Evolutionary conservation across 306 rosid genomes (phyloP).

Genomic region (Glycine latifolia): DNA sequence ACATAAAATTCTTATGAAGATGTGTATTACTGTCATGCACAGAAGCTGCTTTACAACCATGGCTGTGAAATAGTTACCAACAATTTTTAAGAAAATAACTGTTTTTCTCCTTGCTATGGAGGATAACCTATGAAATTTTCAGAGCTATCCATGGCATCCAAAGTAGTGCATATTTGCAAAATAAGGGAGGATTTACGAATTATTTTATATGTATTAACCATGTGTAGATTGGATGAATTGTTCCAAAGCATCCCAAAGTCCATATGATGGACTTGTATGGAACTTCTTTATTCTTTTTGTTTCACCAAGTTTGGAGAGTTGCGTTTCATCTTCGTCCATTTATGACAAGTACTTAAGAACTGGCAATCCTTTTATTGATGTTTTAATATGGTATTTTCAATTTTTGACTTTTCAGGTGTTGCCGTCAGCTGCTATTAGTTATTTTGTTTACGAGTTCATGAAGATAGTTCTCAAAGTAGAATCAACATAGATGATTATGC

Average conservation of each 20-base stretch:
- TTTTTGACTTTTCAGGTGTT: slow-evolving; percentile 73
- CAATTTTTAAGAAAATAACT: not conserved
- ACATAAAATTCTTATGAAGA: slow-evolving; percentile 13
- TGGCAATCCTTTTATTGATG: slow-evolving; percentile 23
- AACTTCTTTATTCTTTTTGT: too few species aligned
- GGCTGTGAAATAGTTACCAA: not conserved
- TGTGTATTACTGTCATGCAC: not conserved
- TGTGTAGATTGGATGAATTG: slow-evolving; percentile 2
- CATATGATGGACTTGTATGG: too few species aligned
- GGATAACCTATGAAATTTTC: slow-evolving; percentile 13
- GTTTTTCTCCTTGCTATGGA: slow-evolving; percentile 3
- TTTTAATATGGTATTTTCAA: slow-evolving; percentile 35
- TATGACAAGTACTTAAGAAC: slow-evolving; percentile 18
- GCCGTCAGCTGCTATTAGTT: slow-evolving; percentile 95
- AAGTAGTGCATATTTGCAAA: slow-evolving; percentile 6
- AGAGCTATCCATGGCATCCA: slow-evolving; percentile 12
- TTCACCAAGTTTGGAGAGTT: too few species aligned
- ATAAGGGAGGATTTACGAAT: not conserved
- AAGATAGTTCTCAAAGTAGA: slow-evolving; percentile 93
- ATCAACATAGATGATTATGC: slow-evolving; percentile 49
- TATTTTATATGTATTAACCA: not conserved
- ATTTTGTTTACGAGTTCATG: slow-evolving; percentile 92
- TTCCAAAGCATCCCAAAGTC: too few species aligned
- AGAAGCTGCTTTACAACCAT: not conserved
- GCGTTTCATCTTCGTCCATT: not conserved